These are phyloP conservation scores for Boletus fagicola DNA, from an alignment of 768 basidiomycete genomes.

Conservation along the genomic window DNA sequence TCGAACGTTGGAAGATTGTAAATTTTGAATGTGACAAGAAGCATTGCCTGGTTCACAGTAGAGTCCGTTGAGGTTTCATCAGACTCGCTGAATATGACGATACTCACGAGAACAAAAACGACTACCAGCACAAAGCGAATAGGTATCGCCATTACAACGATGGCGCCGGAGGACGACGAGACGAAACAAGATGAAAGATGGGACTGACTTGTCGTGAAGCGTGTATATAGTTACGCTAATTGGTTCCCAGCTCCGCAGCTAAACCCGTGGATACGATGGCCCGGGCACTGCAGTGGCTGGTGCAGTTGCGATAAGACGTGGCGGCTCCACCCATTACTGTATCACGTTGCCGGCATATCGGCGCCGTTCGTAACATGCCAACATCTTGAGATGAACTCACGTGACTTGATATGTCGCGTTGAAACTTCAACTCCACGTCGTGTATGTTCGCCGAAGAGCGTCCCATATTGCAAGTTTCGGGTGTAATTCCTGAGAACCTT, in stretches of 20 bases:
- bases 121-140: constrained; percentile 21
- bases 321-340: background rate
- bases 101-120: constrained; percentile 22
- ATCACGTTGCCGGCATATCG: background rate
- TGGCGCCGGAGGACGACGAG: background rate
- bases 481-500: background rate
- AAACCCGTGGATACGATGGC: background rate
- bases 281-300: constrained; percentile 6
- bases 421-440: background rate
- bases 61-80: background rate
- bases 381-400: background rate
- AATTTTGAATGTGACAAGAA: constrained; percentile 15
- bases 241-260: constrained; percentile 1
- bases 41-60: constrained; percentile 6
- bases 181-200: background rate
- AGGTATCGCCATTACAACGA: constrained; percentile 17
- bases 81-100: background rate
- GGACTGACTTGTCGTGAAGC: background rate
- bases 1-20: background rate
- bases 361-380: background rate
- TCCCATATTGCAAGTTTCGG: background rate
- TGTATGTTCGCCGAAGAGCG: too few species aligned
- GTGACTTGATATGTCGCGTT: background rate
- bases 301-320: background rate
- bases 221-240: constrained; percentile 12